Base-by-base conservation (phyloP, 1,284 basidiomycete genomes). In the Tilletia indica region DNA sequence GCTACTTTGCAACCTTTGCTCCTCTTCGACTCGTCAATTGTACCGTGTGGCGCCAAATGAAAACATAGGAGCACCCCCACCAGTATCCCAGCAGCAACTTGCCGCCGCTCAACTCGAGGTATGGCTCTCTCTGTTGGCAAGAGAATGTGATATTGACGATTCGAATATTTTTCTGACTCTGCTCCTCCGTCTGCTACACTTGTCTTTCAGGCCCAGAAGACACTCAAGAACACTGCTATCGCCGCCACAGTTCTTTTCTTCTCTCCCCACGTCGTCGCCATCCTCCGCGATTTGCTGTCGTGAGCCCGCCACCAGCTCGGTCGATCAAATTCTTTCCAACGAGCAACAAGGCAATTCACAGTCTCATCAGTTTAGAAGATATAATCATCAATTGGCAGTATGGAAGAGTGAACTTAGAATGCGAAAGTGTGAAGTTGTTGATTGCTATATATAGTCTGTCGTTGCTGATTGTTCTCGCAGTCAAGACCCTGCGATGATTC, bases 81-180 rank as follows among this genome's bases (percentile, higher is more conserved):
- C 61, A 39, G 36, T 36, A 16, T 16, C 61, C 31, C 12, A 25
- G 31, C 61, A 64, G 34, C 61, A 64, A 16, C 34, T 39, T 16
- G 61, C 61, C 61, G 31, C 61, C 14, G 61, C 61, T 36, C 31
- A 64, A 38, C 34, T 64, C 34, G 36, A 64, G 36, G 61, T 64
- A 64, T 11, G 61, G 16, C 19, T 19, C 6, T 14, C 8, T 38
- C 4, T 34, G 9, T 8, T 36, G 25, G 25, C 58, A 8, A 54
- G 34, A 6, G 34, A 25, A 34, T 2, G 4, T 31, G 56, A 3
- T 2, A 14, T 58, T 58, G 56, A 21, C 34, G 61, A 64, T 11
- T 25, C 51, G 25, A 31, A 54, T 54, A 8, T 19, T 25, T 6
- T 16, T 19, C 16, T 19, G 16, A 6, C 21, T 54, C 51, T 54